Evolutionary conservation across 1,284 basidiomycete genomes (phyloP).

Genomic region (Moesziomyces aphidis): DNA sequence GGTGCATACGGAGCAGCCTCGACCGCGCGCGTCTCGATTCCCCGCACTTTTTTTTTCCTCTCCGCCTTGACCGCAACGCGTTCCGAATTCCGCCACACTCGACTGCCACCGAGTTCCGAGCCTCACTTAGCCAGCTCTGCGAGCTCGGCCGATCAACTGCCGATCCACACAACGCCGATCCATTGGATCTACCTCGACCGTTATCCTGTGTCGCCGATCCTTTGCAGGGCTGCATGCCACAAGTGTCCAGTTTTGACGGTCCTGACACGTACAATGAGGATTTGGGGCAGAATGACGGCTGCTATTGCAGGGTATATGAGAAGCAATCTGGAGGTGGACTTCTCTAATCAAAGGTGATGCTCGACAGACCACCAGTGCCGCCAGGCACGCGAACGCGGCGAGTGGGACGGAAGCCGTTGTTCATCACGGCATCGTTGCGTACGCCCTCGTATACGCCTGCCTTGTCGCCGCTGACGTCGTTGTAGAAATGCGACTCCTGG

Average conservation of each 20-base stretch:
- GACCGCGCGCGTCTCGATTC: conserved; percentile 10
- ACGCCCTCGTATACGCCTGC: conserved; percentile 44
- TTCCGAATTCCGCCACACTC: conserved; percentile 11
- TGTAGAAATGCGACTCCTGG: conserved; percentile 31
- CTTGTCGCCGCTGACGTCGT: conserved; percentile 24
- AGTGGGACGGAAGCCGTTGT: conserved; percentile 57
- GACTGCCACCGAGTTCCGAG: neutral
- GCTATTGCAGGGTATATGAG: conserved; percentile 27
- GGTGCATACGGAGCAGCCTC: conserved; percentile 7
- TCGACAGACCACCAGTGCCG: conserved; percentile 54
- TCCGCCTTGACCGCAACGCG: neutral
- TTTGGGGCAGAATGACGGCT: neutral
- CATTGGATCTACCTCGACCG: neutral
- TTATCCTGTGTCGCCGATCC: too few relatives aligned
- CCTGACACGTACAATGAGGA: too few relatives aligned
- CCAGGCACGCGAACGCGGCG: conserved; percentile 54
- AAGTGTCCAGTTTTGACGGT: too few relatives aligned
- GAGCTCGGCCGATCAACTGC: neutral
- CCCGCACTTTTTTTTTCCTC: conserved; percentile 9
- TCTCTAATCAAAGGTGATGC: conserved; percentile 45
- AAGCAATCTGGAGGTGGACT: neutral
- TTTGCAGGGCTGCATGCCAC: too few relatives aligned
- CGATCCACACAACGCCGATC: neutral
- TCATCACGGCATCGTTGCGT: conserved; percentile 43
- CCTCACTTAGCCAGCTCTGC: neutral